phyloP scores from a whole-genome alignment of 2,329 filamentous ascomycete genomes.

The Alternaria ventricosa region DNA sequence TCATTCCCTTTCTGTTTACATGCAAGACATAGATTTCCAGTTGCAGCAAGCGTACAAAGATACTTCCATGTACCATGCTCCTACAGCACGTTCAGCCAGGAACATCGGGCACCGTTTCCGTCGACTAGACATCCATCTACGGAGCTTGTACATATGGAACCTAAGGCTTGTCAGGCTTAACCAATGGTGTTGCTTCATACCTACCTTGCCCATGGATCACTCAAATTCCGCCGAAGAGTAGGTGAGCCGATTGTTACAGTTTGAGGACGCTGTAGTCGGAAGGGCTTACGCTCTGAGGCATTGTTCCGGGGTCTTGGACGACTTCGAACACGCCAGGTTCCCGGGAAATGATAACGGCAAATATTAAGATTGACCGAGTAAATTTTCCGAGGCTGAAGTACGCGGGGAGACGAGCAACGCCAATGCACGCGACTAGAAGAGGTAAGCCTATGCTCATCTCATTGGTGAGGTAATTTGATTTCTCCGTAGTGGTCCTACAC shows the following conservation, averaged over 20 bases:
- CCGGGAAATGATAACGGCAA: constrained; percentile 2
- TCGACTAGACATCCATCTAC: neutral
- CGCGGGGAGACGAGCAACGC: constrained; percentile 7
- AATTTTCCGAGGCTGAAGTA: constrained; percentile 9
- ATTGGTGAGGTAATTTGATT: constrained; percentile 9
- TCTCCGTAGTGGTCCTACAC: neutral
- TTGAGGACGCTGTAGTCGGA: neutral
- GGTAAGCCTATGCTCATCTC: neutral
- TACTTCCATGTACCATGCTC: neutral
- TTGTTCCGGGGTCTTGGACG: neutral
- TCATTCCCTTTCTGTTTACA: neutral
- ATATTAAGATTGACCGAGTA: neutral
- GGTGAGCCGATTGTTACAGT: neutral
- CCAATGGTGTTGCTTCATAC: neutral
- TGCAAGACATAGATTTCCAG: neutral
- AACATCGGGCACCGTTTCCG: neutral
- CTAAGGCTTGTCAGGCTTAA: neutral
- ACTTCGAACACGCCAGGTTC: neutral
- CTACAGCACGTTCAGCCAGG: neutral
- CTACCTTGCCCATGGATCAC: neutral
- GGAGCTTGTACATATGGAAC: neutral
- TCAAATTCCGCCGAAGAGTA: neutral
- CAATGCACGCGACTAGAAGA: constrained; percentile 1
- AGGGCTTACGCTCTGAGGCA: neutral
- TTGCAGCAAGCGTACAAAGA: neutral